Percentiles rank a stretch among this genome's conserved stretches.
phyloP scores from a whole-genome alignment of 495 filamentous ascomycete species.

The Amphirosellinia nigrospora region DNA sequence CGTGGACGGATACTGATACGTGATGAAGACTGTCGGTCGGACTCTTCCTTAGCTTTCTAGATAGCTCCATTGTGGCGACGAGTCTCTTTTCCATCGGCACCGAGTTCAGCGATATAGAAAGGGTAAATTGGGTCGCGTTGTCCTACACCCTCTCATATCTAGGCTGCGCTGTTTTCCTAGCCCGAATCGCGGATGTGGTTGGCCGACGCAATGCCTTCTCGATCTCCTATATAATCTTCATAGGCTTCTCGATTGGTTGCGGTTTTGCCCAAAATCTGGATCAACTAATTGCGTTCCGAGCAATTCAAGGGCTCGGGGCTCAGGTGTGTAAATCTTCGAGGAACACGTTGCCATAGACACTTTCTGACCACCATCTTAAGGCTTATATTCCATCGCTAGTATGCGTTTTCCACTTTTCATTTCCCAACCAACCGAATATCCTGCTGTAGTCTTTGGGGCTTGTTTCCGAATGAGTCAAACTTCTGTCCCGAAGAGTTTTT shows the following conservation, averaged over 20 bases:
- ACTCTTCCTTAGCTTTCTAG: conserved; percentile 49
- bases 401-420: neutral
- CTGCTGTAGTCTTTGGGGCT: neutral
- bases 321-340: conserved; percentile 37
- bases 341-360: neutral
- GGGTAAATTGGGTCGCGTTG: conserved; percentile 55
- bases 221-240: conserved; percentile 56
- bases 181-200: conserved; percentile 59
- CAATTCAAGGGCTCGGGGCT: conserved; percentile 55
- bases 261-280: conserved; percentile 52
- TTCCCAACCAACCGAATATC: neutral
- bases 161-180: conserved; percentile 53
- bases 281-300: conserved; percentile 54
- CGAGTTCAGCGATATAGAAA: conserved; percentile 43
- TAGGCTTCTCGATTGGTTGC: conserved; percentile 61
- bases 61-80: conserved; percentile 55
- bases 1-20: conserved; percentile 26
- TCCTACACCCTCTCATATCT: conserved; percentile 54
- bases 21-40: conserved; percentile 33
- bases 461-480: neutral
- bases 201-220: conserved; percentile 57
- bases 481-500: neutral
- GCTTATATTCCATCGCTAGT: conserved; percentile 54
- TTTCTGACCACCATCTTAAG: conserved; percentile 31
- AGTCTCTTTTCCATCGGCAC: conserved; percentile 49